A percentile compares a stretch with the other conserved stretches of the same genome.
Evolutionary conservation across 2,329 filamentous ascomycete species (phyloP).

Genomic region (Cladosporium sp.): DNA sequence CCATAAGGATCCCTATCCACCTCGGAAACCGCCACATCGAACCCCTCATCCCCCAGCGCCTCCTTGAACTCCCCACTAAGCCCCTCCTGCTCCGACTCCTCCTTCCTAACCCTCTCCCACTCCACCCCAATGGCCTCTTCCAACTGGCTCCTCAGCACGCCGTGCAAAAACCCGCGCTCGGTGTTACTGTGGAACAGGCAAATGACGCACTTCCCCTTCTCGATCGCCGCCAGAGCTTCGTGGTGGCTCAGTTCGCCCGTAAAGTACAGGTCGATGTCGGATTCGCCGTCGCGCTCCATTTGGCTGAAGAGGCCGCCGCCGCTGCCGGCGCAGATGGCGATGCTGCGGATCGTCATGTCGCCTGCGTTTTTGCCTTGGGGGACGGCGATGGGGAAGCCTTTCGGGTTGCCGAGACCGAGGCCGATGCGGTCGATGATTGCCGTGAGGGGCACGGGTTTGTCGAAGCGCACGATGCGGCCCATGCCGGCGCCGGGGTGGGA

Average conservation of each 20-base stretch:
- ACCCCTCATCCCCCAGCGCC: conserved; percentile 48
- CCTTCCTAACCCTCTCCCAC: conserved; percentile 47
- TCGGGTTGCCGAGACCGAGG: conserved; percentile 60
- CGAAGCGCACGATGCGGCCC: conserved; percentile 56
- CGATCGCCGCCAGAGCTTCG: conserved; percentile 78
- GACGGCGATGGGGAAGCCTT: conserved; percentile 59
- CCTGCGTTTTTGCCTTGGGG: conserved; percentile 54
- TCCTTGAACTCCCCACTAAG: conserved; percentile 39
- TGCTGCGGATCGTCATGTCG: conserved; percentile 57
- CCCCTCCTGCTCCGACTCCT: conserved; percentile 35
- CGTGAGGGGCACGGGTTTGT: conserved; percentile 47
- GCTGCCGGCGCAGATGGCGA: conserved; percentile 86
- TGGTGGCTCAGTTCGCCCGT: conserved; percentile 94
- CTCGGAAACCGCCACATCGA: conserved; percentile 69
- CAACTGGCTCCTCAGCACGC: conserved; percentile 64
- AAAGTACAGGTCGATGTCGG: conserved; percentile 70
- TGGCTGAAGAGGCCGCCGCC: conserved; percentile 71
- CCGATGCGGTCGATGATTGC: conserved; percentile 59
- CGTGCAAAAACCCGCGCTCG: conserved; percentile 74
- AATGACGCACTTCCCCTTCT: conserved; percentile 76
- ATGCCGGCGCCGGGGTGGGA: conserved; percentile 51
- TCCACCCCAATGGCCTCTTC: conserved; percentile 53
- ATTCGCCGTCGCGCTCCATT: conserved; percentile 36
- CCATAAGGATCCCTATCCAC: conserved; percentile 84
- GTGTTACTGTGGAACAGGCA: conserved; percentile 91